These are phyloP conservation scores for Ichthyophonus hoferi DNA, from an alignment of 208 protist species.

Conservation along the genomic window DNA sequence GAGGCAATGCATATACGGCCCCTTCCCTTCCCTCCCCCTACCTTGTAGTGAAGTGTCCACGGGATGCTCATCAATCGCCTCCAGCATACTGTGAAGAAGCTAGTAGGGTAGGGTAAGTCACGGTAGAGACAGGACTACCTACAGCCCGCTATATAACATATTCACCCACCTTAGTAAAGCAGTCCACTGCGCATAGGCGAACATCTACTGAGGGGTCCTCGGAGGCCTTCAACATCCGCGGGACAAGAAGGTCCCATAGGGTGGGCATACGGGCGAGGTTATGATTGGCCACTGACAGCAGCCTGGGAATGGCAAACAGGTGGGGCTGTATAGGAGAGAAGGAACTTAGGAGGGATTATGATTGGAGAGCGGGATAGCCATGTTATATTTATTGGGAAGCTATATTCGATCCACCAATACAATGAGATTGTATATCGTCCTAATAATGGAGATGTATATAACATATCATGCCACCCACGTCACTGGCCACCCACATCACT, in stretches of 20 bases:
- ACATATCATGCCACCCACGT: too few relatives aligned
- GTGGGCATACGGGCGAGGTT: slow-evolving; percentile 24
- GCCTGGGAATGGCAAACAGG: slow-evolving; percentile 18
- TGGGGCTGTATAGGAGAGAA: too few relatives aligned
- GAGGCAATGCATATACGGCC: too few relatives aligned
- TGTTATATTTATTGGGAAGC: too few relatives aligned
- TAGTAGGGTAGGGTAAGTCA: not conserved
- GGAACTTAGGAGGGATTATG: too few relatives aligned
- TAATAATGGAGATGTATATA: too few relatives aligned
- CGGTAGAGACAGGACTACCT: not conserved
- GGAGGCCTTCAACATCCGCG: slow-evolving; percentile 12
- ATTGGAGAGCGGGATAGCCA: too few relatives aligned
- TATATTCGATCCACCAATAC: too few relatives aligned
- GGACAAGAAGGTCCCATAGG: slow-evolving; percentile 24
- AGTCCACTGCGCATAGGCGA: slow-evolving; percentile 16
- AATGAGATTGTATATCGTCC: too few relatives aligned
- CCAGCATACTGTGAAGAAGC: not conserved
- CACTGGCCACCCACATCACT: too few relatives aligned
- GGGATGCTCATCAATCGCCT: not conserved
- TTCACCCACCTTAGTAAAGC: not conserved
- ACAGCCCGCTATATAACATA: not conserved
- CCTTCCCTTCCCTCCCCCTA: too few relatives aligned
- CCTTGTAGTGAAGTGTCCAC: not conserved
- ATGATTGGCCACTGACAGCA: slow-evolving; percentile 9
- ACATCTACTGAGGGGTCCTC: not conserved